These are phyloP conservation scores for Podaxis sp. DNA, from an alignment of 768 basidiomycete genomes.

Conservation along the genomic window DNA sequence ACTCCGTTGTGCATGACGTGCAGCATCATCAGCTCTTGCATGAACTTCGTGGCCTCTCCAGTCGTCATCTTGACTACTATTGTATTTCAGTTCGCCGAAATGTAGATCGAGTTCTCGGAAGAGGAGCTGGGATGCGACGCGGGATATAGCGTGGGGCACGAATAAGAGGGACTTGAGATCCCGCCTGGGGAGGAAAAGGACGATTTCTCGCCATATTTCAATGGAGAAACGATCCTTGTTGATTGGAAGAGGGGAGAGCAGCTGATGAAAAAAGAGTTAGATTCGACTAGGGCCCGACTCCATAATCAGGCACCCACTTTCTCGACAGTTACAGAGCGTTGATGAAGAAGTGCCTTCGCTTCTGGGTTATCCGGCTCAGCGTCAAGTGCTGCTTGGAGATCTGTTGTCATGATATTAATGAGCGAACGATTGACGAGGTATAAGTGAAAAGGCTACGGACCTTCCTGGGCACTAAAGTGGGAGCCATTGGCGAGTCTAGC, in stretches of 20 bases:
- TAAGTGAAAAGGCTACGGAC: constrained; percentile 31
- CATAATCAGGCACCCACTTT: constrained; percentile 43
- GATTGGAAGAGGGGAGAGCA: constrained; percentile 35
- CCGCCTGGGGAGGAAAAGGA: constrained; percentile 55
- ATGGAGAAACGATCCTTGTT: constrained; percentile 57
- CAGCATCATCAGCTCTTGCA: constrained; percentile 36
- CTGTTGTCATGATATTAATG: constrained; percentile 32
- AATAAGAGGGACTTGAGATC: constrained; percentile 66
- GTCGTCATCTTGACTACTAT: constrained; percentile 21
- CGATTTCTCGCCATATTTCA: constrained; percentile 75
- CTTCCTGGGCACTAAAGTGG: constrained; percentile 64
- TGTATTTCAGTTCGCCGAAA: constrained; percentile 40
- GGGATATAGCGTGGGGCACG: constrained; percentile 65
- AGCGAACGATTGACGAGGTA: constrained; percentile 1
- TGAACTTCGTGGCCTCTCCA: constrained; percentile 9
- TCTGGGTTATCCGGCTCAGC: constrained; percentile 71
- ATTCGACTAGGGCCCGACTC: constrained; percentile 3
- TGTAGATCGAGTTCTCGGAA: constrained; percentile 67
- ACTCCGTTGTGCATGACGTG: constrained; percentile 59
- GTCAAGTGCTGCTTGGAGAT: constrained; percentile 63
- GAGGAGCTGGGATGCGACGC: constrained; percentile 65
- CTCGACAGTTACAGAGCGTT: constrained; percentile 54
- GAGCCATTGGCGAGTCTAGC: constrained; percentile 60
- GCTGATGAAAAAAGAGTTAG: constrained; percentile 23
- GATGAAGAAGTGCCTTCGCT: constrained; percentile 58